phyloP scores from a whole-genome alignment of 495 filamentous ascomycete genomes.

The Penicillium nucicola region DNA sequence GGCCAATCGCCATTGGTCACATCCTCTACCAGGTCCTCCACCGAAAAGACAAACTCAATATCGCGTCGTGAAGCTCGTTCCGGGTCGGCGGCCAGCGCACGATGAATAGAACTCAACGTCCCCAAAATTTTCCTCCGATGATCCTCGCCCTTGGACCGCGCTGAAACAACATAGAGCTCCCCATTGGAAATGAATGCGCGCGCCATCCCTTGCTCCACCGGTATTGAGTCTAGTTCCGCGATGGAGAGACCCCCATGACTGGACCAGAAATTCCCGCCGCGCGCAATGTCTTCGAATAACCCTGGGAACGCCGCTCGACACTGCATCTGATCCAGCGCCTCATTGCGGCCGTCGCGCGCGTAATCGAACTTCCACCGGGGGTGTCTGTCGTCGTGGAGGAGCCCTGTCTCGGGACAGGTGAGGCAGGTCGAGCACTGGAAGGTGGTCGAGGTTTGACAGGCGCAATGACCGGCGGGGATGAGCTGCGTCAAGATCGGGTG shows the following conservation, averaged over 20 bases:
- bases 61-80: conserved; percentile 50
- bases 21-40: conserved; percentile 49
- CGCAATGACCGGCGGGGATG: conserved; percentile 41
- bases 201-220: conserved; percentile 30
- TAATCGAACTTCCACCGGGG: conserved; percentile 34
- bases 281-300: conserved; percentile 43
- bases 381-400: conserved; percentile 8
- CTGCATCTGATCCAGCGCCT: conserved; percentile 31
- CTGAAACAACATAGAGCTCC: conserved; percentile 37
- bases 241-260: conserved; percentile 22
- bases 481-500: conserved; percentile 38
- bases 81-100: conserved; percentile 41
- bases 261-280: conserved; percentile 33
- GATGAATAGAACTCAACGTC: conserved; percentile 44
- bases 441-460: conserved; percentile 38
- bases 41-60: conserved; percentile 58
- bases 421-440: conserved; percentile 41
- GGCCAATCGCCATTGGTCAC: conserved; percentile 43
- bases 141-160: conserved; percentile 34
- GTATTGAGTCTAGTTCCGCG: conserved; percentile 31
- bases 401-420: conserved; percentile 23
- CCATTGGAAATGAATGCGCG: conserved; percentile 32
- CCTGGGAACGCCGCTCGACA: conserved; percentile 46
- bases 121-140: conserved; percentile 44
- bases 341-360: conserved; percentile 35